Evolutionary conservation across 2,329 filamentous ascomycete species (phyloP).

Genomic region (Fusarium luffae): DNA sequence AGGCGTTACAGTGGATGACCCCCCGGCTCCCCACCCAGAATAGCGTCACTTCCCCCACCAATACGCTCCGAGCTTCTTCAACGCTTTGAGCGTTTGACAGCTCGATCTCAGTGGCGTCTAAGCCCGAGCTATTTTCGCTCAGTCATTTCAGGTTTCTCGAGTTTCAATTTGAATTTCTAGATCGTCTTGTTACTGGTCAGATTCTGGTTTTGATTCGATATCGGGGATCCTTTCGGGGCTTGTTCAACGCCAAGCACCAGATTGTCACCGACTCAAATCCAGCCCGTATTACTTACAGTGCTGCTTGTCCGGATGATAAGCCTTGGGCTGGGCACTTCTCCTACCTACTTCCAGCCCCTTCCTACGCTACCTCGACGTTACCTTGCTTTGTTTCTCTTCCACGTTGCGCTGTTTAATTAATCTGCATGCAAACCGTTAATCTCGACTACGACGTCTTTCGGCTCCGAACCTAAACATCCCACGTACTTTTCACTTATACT

Average conservation of each 20-base stretch:
- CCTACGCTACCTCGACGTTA: slow-evolving; percentile 26
- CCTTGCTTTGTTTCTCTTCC: slow-evolving; percentile 12
- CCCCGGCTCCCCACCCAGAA: slow-evolving; percentile 21
- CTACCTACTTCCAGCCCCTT: slow-evolving; percentile 32
- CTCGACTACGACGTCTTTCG: slow-evolving; percentile 11
- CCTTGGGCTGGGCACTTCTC: slow-evolving; percentile 25
- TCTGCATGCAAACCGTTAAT: background rate
- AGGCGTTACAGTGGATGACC: slow-evolving; percentile 20
- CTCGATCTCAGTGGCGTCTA: slow-evolving; percentile 32
- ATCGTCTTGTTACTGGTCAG: background rate
- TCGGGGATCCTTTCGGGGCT: slow-evolving; percentile 6
- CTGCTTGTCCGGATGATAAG: slow-evolving; percentile 39
- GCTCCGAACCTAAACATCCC: slow-evolving; percentile 7
- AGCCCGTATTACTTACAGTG: slow-evolving; percentile 4
- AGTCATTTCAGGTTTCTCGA: background rate
- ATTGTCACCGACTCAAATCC: slow-evolving; percentile 24
- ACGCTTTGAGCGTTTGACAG: slow-evolving; percentile 39
- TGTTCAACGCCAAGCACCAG: slow-evolving; percentile 35
- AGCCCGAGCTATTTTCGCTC: slow-evolving; percentile 7
- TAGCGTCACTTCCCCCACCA: slow-evolving; percentile 35
- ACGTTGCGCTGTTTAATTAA: slow-evolving; percentile 11
- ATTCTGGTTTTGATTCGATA: slow-evolving; percentile 6
- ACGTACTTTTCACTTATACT: slow-evolving; percentile 15
- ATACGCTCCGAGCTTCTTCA: slow-evolving; percentile 20
- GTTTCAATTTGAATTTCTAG: slow-evolving; percentile 8